Percentiles rank a stretch among this genome's conserved stretches.
These are phyloP conservation scores for Prunus armeniaca DNA, from an alignment of 306 rosid genomes.

Conservation along the genomic window DNA sequence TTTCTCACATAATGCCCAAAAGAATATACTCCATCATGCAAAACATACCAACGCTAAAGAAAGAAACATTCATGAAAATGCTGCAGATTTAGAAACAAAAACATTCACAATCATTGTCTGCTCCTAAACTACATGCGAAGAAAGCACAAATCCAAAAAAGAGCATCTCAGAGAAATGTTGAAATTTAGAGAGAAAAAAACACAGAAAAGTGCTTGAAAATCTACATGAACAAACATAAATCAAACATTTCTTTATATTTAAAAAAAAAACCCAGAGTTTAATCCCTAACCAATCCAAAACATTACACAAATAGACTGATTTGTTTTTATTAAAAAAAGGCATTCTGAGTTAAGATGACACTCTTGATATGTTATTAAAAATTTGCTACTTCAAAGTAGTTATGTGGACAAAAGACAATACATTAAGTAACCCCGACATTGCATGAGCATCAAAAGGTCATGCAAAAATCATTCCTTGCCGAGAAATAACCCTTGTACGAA, in stretches of 20 bases:
- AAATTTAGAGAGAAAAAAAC: neutral
- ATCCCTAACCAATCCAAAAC: neutral
- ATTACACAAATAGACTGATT: neutral
- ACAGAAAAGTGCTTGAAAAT: neutral
- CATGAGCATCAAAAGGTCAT: slow-evolving; percentile 36
- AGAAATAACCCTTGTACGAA: slow-evolving; percentile 22
- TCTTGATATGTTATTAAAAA: neutral
- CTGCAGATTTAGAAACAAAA: neutral
- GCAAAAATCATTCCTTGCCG: slow-evolving; percentile 30
- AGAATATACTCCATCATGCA: neutral
- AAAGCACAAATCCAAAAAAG: neutral
- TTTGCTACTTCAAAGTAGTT: neutral
- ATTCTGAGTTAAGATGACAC: neutral
- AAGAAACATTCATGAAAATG: neutral
- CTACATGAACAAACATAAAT: neutral
- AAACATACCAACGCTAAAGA: neutral
- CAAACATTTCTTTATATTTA: neutral
- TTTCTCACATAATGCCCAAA: neutral
- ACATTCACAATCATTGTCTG: neutral
- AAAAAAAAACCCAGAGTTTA: neutral
- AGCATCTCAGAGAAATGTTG: neutral
- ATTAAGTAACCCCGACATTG: slow-evolving; percentile 58
- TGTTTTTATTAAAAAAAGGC: neutral
- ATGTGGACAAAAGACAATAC: slow-evolving; percentile 27
- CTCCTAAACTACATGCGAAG: neutral